Percentiles rank a stretch among this genome's conserved stretches.
Conservation (phyloP, 1,139 yeast species). For the Insectozyma bohioensis region DNA sequence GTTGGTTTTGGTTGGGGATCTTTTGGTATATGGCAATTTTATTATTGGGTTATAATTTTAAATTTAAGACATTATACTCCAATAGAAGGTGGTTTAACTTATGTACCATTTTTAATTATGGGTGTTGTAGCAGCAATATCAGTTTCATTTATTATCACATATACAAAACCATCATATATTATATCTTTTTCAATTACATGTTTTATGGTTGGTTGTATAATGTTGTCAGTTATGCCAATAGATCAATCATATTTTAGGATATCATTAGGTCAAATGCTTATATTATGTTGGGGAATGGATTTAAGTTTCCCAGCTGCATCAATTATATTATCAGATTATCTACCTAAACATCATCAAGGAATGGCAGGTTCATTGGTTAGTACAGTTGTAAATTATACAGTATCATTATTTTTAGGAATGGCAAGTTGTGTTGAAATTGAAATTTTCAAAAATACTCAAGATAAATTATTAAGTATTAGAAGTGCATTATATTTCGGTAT, state of each 20-base stretch:
- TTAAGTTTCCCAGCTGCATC: constrained; percentile 59
- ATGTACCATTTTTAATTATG: constrained; percentile 44
- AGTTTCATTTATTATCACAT: constrained; percentile 42
- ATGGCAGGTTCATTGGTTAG: constrained; percentile 60
- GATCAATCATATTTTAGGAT: constrained; percentile 47
- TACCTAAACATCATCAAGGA: constrained; percentile 55
- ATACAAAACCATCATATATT: constrained; percentile 44
- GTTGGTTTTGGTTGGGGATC: constrained; percentile 57
- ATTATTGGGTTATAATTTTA: constrained; percentile 41
- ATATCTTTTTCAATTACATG: constrained; percentile 43
- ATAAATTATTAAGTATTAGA: constrained; percentile 36
- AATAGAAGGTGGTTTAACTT: constrained; percentile 42
- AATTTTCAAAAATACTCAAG: constrained; percentile 21
- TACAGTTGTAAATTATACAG: constrained; percentile 55
- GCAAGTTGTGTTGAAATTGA: constrained; percentile 49
- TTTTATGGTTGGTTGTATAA: constrained; percentile 47
- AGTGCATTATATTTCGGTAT: constrained; percentile 45
- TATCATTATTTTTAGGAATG: constrained; percentile 52
- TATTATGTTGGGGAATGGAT: constrained; percentile 60
- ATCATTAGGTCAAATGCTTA: constrained; percentile 47
- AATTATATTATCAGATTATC: constrained; percentile 47
- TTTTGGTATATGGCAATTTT: constrained; percentile 53
- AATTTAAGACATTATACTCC: constrained; percentile 48
- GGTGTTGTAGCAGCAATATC: constrained; percentile 48
- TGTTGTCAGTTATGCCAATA: constrained; percentile 50